Evolutionary conservation across 208 protist genomes (phyloP).

Genomic region (Crithidia bombi): DNA sequence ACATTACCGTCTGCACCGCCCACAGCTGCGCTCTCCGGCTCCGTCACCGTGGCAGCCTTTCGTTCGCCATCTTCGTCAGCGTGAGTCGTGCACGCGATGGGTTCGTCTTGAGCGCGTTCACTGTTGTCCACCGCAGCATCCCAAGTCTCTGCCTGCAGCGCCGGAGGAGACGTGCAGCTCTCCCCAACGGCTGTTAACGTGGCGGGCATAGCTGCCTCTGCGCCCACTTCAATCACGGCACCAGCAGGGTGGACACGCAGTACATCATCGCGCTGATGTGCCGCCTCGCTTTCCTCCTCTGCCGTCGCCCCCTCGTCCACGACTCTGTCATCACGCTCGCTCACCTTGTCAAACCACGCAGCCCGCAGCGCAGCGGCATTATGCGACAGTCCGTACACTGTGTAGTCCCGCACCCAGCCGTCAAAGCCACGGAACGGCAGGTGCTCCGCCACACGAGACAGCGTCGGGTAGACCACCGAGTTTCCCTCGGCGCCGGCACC

Average conservation of each 20-base stretch:
- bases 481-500: background rate
- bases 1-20: no score
- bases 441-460: slow-evolving; percentile 21
- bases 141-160: no score
- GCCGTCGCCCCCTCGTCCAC: background rate
- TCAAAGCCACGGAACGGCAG: slow-evolving; percentile 38
- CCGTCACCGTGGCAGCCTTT: background rate
- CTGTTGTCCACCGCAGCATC: background rate
- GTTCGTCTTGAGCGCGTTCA: no score
- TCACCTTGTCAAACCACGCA: slow-evolving; percentile 38
- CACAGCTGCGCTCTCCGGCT: background rate
- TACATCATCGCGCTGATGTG: background rate
- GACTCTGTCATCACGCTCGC: slow-evolving; percentile 8
- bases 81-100: no score
- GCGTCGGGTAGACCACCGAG: slow-evolving; percentile 14
- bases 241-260: background rate
- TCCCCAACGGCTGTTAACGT: background rate
- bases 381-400: slow-evolving; percentile 27
- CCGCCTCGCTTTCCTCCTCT: background rate
- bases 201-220: background rate
- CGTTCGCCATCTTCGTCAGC: no score
- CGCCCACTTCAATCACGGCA: background rate
- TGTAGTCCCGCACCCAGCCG: slow-evolving; percentile 53
- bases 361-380: slow-evolving; percentile 33
- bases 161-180: background rate